phyloP scores from a whole-genome alignment of 352 stramenopile genomes.

The Phytophthora crassamura region DNA sequence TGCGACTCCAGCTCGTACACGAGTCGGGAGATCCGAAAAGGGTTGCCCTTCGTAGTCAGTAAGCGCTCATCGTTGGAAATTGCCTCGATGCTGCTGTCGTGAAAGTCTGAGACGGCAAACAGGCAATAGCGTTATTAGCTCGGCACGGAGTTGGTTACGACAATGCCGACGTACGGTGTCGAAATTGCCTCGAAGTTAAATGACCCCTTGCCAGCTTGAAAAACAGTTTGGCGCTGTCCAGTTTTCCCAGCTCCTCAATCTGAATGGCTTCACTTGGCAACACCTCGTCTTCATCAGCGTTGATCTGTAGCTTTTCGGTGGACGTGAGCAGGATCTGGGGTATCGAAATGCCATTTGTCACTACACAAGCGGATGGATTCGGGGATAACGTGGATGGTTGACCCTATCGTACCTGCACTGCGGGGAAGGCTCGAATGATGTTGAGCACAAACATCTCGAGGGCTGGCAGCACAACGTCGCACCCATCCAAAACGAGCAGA shows the following conservation, averaged over 20 bases:
- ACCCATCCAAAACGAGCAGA: conserved; percentile 72
- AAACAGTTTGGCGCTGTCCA: conserved; percentile 56
- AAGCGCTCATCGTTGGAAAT: conserved; percentile 41
- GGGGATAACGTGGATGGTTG: background rate
- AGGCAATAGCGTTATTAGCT: background rate
- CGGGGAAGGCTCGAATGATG: conserved; percentile 43
- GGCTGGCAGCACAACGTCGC: conserved; percentile 50
- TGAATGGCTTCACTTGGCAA: conserved; percentile 36
- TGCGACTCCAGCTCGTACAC: conserved; percentile 38
- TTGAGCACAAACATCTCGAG: conserved; percentile 55
- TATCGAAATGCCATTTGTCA: background rate
- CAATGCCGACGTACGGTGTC: conserved; percentile 43
- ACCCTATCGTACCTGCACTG: conserved; percentile 46
- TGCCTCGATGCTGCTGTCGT: conserved; percentile 36
- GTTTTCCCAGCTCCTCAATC: conserved; percentile 45
- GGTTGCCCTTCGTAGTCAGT: conserved; percentile 37
- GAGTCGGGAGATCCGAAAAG: conserved; percentile 41
- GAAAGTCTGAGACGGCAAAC: conserved; percentile 27
- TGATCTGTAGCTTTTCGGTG: conserved; percentile 37
- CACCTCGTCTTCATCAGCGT: conserved; percentile 10
- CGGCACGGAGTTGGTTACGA: background rate
- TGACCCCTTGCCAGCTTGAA: conserved; percentile 49
- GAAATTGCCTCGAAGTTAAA: conserved; percentile 47
- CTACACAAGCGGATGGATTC: background rate
- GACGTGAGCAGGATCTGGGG: conserved; percentile 47